Evolutionary conservation across 2,329 filamentous ascomycete species (phyloP), one percentile per base, ranked within the genome.

Genomic region (Cyclaneusma minus): DNA sequence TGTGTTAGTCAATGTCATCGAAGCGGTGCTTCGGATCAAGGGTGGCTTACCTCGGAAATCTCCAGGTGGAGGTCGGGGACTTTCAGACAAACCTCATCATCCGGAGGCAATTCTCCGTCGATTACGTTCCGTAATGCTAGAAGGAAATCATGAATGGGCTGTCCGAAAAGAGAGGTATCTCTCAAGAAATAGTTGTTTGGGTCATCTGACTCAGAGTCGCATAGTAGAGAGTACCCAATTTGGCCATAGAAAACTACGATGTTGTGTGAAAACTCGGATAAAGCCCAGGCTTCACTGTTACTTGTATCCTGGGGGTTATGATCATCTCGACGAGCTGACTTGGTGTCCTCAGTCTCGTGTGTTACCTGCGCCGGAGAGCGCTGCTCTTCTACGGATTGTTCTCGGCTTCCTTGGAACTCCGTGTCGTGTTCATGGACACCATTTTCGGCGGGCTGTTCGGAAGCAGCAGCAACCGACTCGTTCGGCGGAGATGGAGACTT

Each of bases 31-130:
- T 17, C 4, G 12, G 25, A 13, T 12, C 27, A 10, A 48, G n/a
- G n/a, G n/a, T n/a, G n/a, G n/a, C 60, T 50, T 47, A 70, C 68
- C 54, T 75, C 69, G 39, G 55, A 58, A 39, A 71, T 48, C 38
- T 63, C 56, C 29, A 74, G 50, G 36, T 58, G 62, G 30, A 75
- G 47, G 9, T 56, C 51, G 20, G 66, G 59, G 33, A 74, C 55
- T 30, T 59, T 52, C 29, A 75, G 49, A 27, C 62, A 55, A 30
- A 75, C 48, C 36, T 72, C 63, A 36, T 71, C 63, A 25, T 68
- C 61, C 27, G 64, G 55, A 16, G 54, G 50, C 22, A 78, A 51
- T 37, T 62, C 59, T 10, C 65, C 59, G 31, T 56, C 56, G 33
- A 73, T 56, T 19, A 72, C 53, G 28, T 52, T 42, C 38, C 68